These are phyloP conservation scores for Colletotrichum scovillei DNA, from an alignment of 2,329 filamentous ascomycete species.

Conservation along the genomic window DNA sequence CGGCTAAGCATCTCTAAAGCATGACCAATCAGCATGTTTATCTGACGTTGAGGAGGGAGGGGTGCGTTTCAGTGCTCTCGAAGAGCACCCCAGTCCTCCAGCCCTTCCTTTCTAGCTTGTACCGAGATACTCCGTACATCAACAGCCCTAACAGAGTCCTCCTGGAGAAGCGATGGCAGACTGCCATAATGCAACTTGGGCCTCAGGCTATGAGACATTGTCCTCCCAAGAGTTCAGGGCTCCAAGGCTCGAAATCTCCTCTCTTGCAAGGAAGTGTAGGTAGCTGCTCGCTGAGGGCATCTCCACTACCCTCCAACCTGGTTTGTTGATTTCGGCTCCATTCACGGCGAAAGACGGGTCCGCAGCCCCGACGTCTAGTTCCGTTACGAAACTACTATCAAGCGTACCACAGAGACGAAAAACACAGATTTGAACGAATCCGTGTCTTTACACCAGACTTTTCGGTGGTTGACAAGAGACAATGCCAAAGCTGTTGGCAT, in stretches of 20 bases:
- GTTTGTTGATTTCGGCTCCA: neutral
- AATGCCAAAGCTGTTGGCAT: neutral
- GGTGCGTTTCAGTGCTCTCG: constrained; percentile 31
- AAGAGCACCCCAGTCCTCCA: constrained; percentile 2
- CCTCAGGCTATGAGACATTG: neutral
- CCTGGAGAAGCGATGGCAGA: neutral
- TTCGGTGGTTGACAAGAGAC: neutral
- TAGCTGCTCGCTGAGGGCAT: neutral
- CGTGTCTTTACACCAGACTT: too few relatives aligned
- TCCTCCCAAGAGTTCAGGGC: neutral
- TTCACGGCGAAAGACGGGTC: neutral
- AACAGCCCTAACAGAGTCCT: neutral
- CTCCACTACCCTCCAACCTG: neutral
- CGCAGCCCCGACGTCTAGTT: neutral
- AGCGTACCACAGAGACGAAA: neutral
- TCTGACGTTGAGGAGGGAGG: constrained; percentile 19
- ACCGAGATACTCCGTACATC: constrained; percentile 14
- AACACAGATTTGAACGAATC: neutral
- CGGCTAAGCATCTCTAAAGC: constrained; percentile 38
- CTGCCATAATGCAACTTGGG: neutral
- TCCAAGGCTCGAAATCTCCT: neutral
- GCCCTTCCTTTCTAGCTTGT: constrained; percentile 14
- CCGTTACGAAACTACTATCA: neutral
- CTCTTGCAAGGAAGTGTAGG: neutral
- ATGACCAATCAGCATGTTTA: constrained; percentile 23